A percentile compares a stretch with the other conserved stretches of the same genome.
phyloP scores from a whole-genome alignment of 257 asterid species.

The Plantago major region DNA sequence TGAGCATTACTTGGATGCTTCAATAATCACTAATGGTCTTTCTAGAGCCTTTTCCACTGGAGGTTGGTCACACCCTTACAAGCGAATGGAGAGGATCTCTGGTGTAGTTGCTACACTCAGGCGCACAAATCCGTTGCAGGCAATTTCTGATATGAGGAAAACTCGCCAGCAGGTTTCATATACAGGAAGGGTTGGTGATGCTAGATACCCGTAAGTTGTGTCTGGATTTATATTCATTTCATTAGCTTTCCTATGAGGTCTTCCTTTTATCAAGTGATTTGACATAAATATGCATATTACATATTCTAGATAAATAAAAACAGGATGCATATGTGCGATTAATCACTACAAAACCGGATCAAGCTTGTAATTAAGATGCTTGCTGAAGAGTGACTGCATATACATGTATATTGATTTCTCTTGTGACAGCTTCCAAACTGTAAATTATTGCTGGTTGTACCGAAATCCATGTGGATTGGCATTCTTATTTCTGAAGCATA shows the following conservation, averaged over 20 bases:
- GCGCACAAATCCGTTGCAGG: constrained; percentile 89
- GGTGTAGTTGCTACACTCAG: constrained; percentile 91
- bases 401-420: too few species aligned
- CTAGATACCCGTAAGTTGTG: constrained; percentile 86
- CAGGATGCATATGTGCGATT: too few species aligned
- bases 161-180: constrained; percentile 90
- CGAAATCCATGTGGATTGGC: too few species aligned
- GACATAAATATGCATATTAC: too few species aligned
- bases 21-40: constrained; percentile 83
- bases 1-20: constrained; percentile 71
- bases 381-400: too few species aligned
- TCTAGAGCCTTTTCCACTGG: constrained; percentile 98
- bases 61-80: constrained; percentile 85
- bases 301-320: too few species aligned
- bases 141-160: constrained; percentile 82
- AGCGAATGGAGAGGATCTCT: constrained; percentile 75
- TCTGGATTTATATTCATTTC: not conserved
- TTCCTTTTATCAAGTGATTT: not conserved
- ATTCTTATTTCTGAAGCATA: too few species aligned
- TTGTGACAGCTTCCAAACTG: too few species aligned
- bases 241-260: constrained; percentile 4
- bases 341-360: too few species aligned
- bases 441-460: too few species aligned
- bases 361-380: too few species aligned
- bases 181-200: constrained; percentile 92